Percentiles rank a stretch among this genome's conserved stretches.
phyloP scores from a whole-genome alignment of 345 rosid species.

The Murraya koenigii region DNA sequence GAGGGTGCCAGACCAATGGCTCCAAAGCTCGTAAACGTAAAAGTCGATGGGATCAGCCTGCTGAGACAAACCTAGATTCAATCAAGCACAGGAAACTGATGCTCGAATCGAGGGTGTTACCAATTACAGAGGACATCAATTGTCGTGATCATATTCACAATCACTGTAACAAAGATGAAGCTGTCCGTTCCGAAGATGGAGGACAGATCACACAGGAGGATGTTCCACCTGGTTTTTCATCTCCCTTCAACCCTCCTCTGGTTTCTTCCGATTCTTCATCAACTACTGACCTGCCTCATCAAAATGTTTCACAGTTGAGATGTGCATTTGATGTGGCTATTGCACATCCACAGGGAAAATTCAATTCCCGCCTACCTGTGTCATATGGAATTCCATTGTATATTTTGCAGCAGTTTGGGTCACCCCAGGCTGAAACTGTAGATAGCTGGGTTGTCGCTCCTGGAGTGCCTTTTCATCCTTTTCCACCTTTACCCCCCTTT shows the following conservation, averaged over 20 bases:
- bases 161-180: conserved; percentile 24
- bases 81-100: conserved; percentile 34
- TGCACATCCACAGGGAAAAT: conserved; percentile 58
- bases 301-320: conserved; percentile 16
- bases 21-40: conserved; percentile 74
- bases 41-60: conserved; percentile 98
- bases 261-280: conserved; percentile 37
- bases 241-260: conserved; percentile 29
- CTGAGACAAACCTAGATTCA: conserved; percentile 29
- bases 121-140: conserved; percentile 17
- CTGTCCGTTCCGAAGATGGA: conserved; percentile 21
- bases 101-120: conserved; percentile 22
- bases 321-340: conserved; percentile 34
- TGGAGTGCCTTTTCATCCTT: conserved; percentile 80
- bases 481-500: conserved; percentile 77
- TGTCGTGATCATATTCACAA: conserved; percentile 19
- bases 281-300: conserved; percentile 25
- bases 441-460: conserved; percentile 78
- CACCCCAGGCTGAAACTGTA: conserved; percentile 39
- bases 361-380: conserved; percentile 58
- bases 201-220: conserved; percentile 47
- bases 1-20: conserved; percentile 31
- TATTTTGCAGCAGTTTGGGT: conserved; percentile 60
- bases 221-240: conserved; percentile 89
- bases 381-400: conserved; percentile 84